Percentiles rank a stretch among this genome's conserved stretches.
Conservation (phyloP, 1,284 basidiomycete genomes). For the Ceratobasidium sp. region DNA sequence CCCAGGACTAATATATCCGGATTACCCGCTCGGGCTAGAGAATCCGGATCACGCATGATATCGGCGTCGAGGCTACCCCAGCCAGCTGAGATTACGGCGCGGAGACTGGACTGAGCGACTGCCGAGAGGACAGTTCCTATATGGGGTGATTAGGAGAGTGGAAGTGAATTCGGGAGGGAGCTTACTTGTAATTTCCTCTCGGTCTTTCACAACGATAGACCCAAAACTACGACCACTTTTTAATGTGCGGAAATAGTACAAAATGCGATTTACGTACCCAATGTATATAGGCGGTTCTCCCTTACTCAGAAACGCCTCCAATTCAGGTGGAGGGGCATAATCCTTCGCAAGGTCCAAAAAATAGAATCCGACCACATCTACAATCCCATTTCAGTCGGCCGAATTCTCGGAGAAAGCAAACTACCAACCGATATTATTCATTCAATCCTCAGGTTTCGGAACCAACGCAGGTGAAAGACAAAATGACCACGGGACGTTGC, state of each 20-base stretch:
- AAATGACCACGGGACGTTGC: conserved; percentile 79
- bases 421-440: conserved; percentile 68
- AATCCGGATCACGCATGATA: conserved; percentile 1
- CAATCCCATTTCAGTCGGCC: neutral
- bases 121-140: conserved; percentile 69
- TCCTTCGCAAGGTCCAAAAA: conserved; percentile 67
- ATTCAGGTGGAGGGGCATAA: conserved; percentile 64
- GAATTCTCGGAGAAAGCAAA: conserved; percentile 10
- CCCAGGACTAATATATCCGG: conserved; percentile 69
- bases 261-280: conserved; percentile 61
- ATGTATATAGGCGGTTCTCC: conserved; percentile 74
- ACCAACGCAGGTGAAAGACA: conserved; percentile 75
- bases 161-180: neutral
- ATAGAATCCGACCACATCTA: conserved; percentile 77
- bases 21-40: conserved; percentile 57
- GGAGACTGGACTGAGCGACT: conserved; percentile 65
- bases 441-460: conserved; percentile 75
- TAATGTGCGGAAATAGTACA: neutral
- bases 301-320: conserved; percentile 64
- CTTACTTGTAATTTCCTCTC: conserved; percentile 11
- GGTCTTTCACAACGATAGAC: conserved; percentile 63
- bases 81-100: conserved; percentile 72
- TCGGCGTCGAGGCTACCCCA: conserved; percentile 71
- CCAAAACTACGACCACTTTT: conserved; percentile 13
- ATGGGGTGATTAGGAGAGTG: conserved; percentile 49